phyloP scores from a whole-genome alignment of 73 alveolate genomes.

The Blepharisma stoltei region DNA sequence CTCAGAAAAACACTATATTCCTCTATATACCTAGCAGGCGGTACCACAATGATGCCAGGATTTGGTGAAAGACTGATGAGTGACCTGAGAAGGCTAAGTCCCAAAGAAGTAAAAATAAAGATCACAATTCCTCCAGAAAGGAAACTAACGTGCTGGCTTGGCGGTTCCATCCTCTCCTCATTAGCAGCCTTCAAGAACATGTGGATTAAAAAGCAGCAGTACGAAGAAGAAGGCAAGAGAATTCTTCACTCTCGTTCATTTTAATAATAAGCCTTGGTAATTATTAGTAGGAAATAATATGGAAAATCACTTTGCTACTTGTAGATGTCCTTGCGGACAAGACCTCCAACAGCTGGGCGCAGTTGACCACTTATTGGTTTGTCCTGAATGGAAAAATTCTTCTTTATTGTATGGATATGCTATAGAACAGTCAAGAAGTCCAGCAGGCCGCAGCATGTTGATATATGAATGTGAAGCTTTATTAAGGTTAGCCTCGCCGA shows the following conservation, averaged over 20 bases:
- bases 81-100: conserved; percentile 76
- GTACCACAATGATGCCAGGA: conserved; percentile 79
- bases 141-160: conserved; percentile 14
- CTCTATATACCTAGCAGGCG: conserved; percentile 78
- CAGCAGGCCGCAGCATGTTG: neutral
- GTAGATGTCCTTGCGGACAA: neutral
- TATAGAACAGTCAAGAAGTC: neutral
- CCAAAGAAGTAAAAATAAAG: conserved; percentile 68
- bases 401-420: neutral
- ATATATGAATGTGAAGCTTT: conserved; percentile 5
- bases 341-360: neutral
- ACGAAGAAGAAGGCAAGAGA: conserved; percentile 70
- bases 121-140: conserved; percentile 41
- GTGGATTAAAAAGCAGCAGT: conserved; percentile 84
- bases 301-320: no score
- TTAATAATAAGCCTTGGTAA: neutral
- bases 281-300: no score
- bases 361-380: neutral
- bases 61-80: conserved; percentile 68
- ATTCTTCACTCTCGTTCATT: neutral
- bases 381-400: neutral
- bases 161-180: conserved; percentile 61
- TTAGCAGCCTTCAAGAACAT: conserved; percentile 69
- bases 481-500: neutral
- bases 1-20: conserved; percentile 66